Evolutionary conservation across 179 eudicot genomes (phyloP), one percentile per base, ranked within the genome.

Genomic region (Patellifolia procumbens): DNA sequence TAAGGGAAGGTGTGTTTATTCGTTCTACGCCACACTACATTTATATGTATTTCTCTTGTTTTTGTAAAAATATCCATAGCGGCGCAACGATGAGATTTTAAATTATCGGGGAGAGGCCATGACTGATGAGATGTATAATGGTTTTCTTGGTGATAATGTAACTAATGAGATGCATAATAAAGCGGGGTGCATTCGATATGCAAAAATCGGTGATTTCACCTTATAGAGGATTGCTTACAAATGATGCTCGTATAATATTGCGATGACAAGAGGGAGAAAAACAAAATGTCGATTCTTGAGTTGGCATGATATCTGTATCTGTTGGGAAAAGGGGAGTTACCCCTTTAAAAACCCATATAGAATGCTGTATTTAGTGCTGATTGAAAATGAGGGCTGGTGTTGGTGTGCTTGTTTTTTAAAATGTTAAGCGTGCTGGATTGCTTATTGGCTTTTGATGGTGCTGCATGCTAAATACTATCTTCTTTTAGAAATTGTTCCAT

Each of bases 1-100:
- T 0, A 70, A 70, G 45, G 60, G 61, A 51, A 70, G 74, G 74
- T 70, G 42, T 32, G 59, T 5, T 29, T 28, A 45, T 24, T 26
- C 1, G 13, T 26, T 43, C 3, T 56, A 15, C 15, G 2, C 20
- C 53, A n/a, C 5, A 28, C 11, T n/a, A 60, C 6, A 61, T 4
- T 0, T 15, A 19, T 32, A 39, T 39, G 43, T 39, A 39, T 26
- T 58, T 58, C 3, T 58, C 17, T 11, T 28, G 26, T 17, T 58
- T 24, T 12, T 58, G 62, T 58, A 0, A 10, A 11, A 24, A 29
- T 26, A n/a, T 61, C 20, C 67, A 4, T 17, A 63, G 24, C 34
- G 32, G 34, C 34, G 45, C 2, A 63, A 32, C 66, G 13, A 68
- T 2, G 72, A 46, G 53, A 2, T 39, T 20, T 55, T 20, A 60